Percentiles rank a stretch among this genome's conserved stretches.
phyloP scores from a whole-genome alignment of 1,284 basidiomycete genomes.

The Leccinum subrobustum region DNA sequence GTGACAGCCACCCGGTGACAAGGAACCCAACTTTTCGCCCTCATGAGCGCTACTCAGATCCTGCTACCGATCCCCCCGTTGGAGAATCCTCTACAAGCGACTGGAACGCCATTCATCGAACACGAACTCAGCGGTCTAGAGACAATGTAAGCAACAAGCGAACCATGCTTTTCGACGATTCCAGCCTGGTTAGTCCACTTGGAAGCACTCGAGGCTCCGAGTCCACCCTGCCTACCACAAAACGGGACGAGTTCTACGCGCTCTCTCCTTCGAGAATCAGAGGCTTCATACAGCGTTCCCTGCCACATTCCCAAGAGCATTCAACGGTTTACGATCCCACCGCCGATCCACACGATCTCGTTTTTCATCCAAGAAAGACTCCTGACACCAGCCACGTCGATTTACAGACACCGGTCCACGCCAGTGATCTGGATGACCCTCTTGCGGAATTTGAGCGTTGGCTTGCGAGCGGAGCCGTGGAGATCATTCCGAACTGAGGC shows the following conservation, averaged over 20 bases:
- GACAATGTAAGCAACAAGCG: conserved; percentile 8
- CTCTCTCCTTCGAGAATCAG: conserved; percentile 31
- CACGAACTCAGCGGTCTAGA: conserved; percentile 6
- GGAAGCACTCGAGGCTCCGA: neutral
- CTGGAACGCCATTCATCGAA: conserved; percentile 28
- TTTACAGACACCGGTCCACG: neutral
- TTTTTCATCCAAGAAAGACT: neutral
- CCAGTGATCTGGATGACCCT: conserved; percentile 30
- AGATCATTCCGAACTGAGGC: conserved; percentile 31
- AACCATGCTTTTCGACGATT: neutral
- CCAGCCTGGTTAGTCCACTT: neutral
- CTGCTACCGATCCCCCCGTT: conserved; percentile 14
- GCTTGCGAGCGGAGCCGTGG: conserved; percentile 45
- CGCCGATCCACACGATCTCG: neutral
- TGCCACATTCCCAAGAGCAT: neutral
- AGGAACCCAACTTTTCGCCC: neutral
- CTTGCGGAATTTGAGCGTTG: conserved; percentile 49
- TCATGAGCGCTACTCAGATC: conserved; percentile 36
- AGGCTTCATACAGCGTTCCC: conserved; percentile 19
- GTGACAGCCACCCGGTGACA: neutral
- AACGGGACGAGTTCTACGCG: conserved; percentile 9
- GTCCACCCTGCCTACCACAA: neutral
- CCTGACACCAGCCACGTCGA: neutral
- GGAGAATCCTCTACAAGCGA: conserved; percentile 12
- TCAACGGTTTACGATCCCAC: neutral